Conservation (phyloP, 495 filamentous ascomycete genomes). For the Neurospora tetrasperma region DNA sequence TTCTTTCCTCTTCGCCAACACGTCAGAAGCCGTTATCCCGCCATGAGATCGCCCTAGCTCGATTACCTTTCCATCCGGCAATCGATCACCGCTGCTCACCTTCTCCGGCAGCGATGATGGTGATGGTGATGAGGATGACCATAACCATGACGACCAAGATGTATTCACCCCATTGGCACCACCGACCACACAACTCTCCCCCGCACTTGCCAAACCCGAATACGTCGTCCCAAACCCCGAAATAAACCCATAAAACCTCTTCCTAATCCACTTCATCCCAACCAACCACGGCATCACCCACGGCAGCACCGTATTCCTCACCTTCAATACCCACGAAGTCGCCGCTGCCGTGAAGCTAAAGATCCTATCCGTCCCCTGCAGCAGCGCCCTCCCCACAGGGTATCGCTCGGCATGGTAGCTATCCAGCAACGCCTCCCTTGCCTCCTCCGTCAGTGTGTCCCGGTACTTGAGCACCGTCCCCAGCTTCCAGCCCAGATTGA, state of each 20-base stretch:
- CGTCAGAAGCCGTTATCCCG: neutral
- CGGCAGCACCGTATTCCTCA: constrained; percentile 25
- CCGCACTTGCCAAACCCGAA: constrained; percentile 7
- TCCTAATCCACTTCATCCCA: constrained; percentile 7
- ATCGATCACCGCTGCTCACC: constrained; percentile 25
- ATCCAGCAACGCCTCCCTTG: constrained; percentile 17
- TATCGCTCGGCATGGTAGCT: constrained; percentile 31
- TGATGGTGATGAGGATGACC: too few species aligned
- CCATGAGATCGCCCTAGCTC: neutral
- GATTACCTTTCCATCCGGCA: constrained; percentile 19
- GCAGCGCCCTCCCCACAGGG: constrained; percentile 25
- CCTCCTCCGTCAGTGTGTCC: constrained; percentile 2
- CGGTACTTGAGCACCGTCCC: constrained; percentile 19
- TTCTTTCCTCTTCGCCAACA: constrained; percentile 4
- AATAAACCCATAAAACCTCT: constrained; percentile 23
- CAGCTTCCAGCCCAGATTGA: constrained; percentile 52
- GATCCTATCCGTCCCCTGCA: constrained; percentile 25
- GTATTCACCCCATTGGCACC: constrained; percentile 10
- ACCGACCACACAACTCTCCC: constrained; percentile 1
- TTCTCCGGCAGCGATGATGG: constrained; percentile 6
- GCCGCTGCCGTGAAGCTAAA: constrained; percentile 28
- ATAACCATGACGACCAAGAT: neutral
- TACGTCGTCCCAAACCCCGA: constrained; percentile 32
- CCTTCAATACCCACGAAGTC: constrained; percentile 17
- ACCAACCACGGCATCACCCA: constrained; percentile 27